Evolutionary conservation across 371 early-diverging fungal genomes (phyloP).

Genomic region (Blakeslea trispora): DNA sequence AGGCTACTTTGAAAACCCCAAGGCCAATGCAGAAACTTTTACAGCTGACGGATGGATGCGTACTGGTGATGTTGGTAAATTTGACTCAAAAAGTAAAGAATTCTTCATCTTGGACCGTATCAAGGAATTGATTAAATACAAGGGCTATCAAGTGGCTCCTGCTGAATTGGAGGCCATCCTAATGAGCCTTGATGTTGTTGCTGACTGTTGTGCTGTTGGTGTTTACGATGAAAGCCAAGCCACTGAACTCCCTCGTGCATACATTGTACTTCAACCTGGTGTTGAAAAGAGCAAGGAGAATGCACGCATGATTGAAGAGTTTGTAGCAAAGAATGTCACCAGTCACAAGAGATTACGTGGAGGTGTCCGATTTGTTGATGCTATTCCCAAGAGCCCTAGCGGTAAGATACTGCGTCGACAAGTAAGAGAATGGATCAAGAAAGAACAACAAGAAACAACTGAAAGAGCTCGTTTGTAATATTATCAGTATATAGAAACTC

Average conservation of each 20-base stretch:
- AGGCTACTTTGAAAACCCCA: constrained; percentile 69
- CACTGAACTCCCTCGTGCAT: constrained; percentile 84
- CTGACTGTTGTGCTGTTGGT: constrained; percentile 79
- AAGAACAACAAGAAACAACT: constrained; percentile 33
- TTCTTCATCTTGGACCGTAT: constrained; percentile 71
- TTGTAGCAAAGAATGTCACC: constrained; percentile 64
- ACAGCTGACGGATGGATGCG: constrained; percentile 74
- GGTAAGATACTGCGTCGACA: constrained; percentile 78
- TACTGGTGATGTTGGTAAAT: constrained; percentile 82
- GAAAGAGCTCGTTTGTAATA: constrained; percentile 22
- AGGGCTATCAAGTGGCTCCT: constrained; percentile 70
- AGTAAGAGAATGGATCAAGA: constrained; percentile 46
- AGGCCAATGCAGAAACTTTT: constrained; percentile 72
- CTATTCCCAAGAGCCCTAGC: constrained; percentile 75
- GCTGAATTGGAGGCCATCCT: constrained; percentile 84
- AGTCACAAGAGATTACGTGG: constrained; percentile 80
- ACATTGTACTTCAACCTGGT: constrained; percentile 58
- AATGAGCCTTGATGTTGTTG: constrained; percentile 66
- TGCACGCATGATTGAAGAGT: constrained; percentile 56
- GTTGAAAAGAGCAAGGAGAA: constrained; percentile 16
- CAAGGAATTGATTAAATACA: constrained; percentile 80
- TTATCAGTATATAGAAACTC: too few species aligned
- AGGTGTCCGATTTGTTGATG: constrained; percentile 68
- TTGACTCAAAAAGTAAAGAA: constrained; percentile 45
- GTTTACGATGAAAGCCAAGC: constrained; percentile 59